Percentiles rank a stretch among this genome's conserved stretches.
phyloP scores from a whole-genome alignment of 2,329 filamentous ascomycete genomes.

The Phoma sp. region DNA sequence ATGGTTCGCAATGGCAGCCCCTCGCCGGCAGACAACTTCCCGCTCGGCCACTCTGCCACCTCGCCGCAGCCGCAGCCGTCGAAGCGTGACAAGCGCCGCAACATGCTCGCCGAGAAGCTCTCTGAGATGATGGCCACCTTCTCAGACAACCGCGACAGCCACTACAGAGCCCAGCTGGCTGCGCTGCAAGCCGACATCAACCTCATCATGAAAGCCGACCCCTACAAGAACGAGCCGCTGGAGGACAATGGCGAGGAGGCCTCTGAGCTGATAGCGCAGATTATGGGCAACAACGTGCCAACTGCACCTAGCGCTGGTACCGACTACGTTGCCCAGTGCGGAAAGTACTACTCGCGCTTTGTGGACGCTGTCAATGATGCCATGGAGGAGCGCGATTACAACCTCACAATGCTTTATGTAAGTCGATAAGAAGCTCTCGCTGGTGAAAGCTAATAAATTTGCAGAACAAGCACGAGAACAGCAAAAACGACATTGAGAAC shows the following conservation, averaged over 20 bases:
- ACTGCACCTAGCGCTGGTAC: slow-evolving; percentile 66
- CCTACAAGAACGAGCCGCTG: slow-evolving; percentile 75
- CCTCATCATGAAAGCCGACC: slow-evolving; percentile 83
- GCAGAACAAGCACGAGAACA: slow-evolving; percentile 65
- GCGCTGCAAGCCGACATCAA: slow-evolving; percentile 92
- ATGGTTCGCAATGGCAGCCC: slow-evolving; percentile 52
- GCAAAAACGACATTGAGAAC: slow-evolving; percentile 63
- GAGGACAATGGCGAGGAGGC: slow-evolving; percentile 71
- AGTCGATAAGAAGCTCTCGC: slow-evolving; percentile 32
- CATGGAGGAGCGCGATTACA: slow-evolving; percentile 85
- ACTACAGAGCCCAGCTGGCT: slow-evolving; percentile 88
- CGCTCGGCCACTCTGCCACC: slow-evolving; percentile 47
- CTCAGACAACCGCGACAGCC: slow-evolving; percentile 78
- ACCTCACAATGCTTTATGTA: slow-evolving; percentile 83
- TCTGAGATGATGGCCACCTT: slow-evolving; percentile 79
- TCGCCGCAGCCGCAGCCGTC: slow-evolving; percentile 64
- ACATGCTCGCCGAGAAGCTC: slow-evolving; percentile 80
- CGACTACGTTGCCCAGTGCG: slow-evolving; percentile 70
- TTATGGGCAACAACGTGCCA: slow-evolving; percentile 52
- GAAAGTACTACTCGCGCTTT: slow-evolving; percentile 85
- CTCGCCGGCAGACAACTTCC: slow-evolving; percentile 46
- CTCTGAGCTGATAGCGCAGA: slow-evolving; percentile 62
- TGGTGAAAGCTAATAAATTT: neutral
- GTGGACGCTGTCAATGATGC: slow-evolving; percentile 86
- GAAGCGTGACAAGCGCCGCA: slow-evolving; percentile 90